These are phyloP conservation scores for Pestalotiopsis sp. DNA, from an alignment of 2,329 filamentous ascomycete genomes.

Conservation along the genomic window DNA sequence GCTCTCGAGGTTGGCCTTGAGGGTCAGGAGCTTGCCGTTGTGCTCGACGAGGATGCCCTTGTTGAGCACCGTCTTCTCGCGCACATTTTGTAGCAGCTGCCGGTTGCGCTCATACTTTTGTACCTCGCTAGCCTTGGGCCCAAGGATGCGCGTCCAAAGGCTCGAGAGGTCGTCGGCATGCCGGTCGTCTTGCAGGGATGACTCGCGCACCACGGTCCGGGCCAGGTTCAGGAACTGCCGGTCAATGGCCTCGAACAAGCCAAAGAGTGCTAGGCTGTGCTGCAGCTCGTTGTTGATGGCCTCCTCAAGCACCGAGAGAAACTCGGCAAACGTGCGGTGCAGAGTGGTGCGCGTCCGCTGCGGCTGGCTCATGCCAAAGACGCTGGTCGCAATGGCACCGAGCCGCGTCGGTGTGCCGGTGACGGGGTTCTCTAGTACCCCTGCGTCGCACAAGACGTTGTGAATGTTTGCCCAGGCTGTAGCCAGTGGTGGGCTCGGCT, in stretches of 20 bases:
- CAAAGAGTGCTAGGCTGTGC: slow-evolving; percentile 79
- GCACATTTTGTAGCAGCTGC: slow-evolving; percentile 74
- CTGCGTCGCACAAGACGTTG: slow-evolving; percentile 69
- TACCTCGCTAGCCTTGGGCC: slow-evolving; percentile 73
- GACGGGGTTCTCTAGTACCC: slow-evolving; percentile 56
- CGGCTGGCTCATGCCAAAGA: slow-evolving; percentile 80
- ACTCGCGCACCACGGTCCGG: slow-evolving; percentile 82
- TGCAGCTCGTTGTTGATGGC: slow-evolving; percentile 83
- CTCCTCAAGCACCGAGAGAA: slow-evolving; percentile 85
- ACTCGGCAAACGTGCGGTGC: slow-evolving; percentile 85
- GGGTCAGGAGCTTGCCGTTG: slow-evolving; percentile 78
- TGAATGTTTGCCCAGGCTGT: slow-evolving; percentile 84
- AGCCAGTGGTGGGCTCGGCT: slow-evolving; percentile 65
- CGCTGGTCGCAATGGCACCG: slow-evolving; percentile 67
- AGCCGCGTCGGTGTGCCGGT: slow-evolving; percentile 66
- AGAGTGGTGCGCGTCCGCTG: slow-evolving; percentile 81
- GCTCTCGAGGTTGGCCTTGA: slow-evolving; percentile 87
- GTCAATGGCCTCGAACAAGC: slow-evolving; percentile 90
- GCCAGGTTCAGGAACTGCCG: slow-evolving; percentile 87
- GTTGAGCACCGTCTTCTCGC: slow-evolving; percentile 82
- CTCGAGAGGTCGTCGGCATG: slow-evolving; percentile 82
- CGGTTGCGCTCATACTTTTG: slow-evolving; percentile 93
- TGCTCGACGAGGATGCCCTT: slow-evolving; percentile 86
- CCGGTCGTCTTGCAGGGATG: slow-evolving; percentile 76
- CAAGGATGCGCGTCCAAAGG: slow-evolving; percentile 85